Evolutionary conservation across 2,329 filamentous ascomycete genomes (phyloP).

Genomic region (Fonsecaea pedrosoi): DNA sequence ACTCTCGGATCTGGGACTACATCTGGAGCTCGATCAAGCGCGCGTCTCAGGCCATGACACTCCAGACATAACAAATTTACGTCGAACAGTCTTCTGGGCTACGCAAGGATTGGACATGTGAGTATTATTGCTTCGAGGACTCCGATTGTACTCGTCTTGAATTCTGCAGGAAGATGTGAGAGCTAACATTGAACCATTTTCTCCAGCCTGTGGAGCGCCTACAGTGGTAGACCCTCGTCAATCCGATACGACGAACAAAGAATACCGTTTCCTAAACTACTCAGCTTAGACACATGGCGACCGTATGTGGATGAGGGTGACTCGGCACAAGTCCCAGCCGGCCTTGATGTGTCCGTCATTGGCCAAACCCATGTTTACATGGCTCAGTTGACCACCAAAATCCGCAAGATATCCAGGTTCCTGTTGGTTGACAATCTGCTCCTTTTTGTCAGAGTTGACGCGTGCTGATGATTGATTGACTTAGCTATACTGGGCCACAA

Average conservation of each 20-base stretch:
- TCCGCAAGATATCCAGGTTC: neutral
- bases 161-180: neutral
- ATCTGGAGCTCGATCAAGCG: constrained; percentile 47
- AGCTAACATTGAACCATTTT: neutral
- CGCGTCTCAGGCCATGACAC: neutral
- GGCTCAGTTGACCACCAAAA: constrained; percentile 7
- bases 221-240: constrained; percentile 14
- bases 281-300: neutral
- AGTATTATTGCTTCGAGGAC: neutral
- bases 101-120: constrained; percentile 43
- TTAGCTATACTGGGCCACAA: constrained; percentile 10
- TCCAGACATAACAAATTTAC: constrained; percentile 26
- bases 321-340: neutral
- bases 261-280: neutral
- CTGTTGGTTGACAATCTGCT: constrained; percentile 7
- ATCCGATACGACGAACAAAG: constrained; percentile 5
- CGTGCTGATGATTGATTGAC: neutral
- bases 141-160: neutral
- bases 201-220: constrained; percentile 14
- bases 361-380: constrained; percentile 1
- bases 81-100: constrained; percentile 49
- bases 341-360: constrained; percentile 1
- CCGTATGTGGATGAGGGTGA: constrained; percentile 1
- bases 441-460: neutral
- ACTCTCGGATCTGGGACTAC: constrained; percentile 46